Percentiles rank a stretch among this genome's conserved stretches.
phyloP scores from a whole-genome alignment of 2,329 filamentous ascomycete genomes.

The Ophiocordyceps camponoti-floridani region DNA sequence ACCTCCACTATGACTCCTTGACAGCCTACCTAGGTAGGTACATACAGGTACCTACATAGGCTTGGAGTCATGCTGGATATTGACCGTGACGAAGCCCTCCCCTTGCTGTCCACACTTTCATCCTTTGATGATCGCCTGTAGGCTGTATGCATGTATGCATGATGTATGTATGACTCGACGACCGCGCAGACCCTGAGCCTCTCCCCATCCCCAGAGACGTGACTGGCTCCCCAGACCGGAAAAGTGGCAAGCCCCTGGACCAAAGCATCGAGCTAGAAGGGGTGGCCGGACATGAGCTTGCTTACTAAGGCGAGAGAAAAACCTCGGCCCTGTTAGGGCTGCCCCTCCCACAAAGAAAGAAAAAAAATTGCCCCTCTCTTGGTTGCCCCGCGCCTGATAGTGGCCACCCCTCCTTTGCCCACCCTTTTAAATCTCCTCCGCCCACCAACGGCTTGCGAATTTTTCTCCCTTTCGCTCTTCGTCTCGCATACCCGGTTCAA shows the following conservation, averaged over 20 bases:
- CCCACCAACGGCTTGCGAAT: slow-evolving; percentile 16
- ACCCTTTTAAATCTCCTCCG: slow-evolving; percentile 20
- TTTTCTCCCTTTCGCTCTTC: slow-evolving; percentile 21
- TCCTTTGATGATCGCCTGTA: not conserved
- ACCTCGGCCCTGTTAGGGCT: slow-evolving; percentile 18
- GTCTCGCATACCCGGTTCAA: slow-evolving; percentile 27
- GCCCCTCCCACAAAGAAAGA: slow-evolving; percentile 2
- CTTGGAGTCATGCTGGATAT: not conserved
- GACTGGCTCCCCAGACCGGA: too few species aligned
- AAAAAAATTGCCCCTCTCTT: slow-evolving; percentile 4
- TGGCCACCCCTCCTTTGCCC: slow-evolving; percentile 11
- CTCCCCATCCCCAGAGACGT: too few species aligned
- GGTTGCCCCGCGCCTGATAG: slow-evolving; percentile 17
- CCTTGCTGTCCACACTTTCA: not conserved
- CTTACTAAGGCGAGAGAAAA: slow-evolving; percentile 8
- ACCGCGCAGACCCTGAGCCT: too few species aligned
- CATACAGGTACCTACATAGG: too few species aligned
- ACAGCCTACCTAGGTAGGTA: not conserved
- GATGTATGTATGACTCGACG: too few species aligned
- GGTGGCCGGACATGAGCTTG: not conserved
- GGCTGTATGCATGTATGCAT: too few species aligned
- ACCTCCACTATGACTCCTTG: slow-evolving; percentile 4
- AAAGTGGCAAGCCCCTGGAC: too few species aligned
- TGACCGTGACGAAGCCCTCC: not conserved
- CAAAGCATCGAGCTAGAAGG: too few species aligned